These are phyloP conservation scores for Colletotrichum musicola DNA, from an alignment of 2,329 filamentous ascomycete species.

Conservation along the genomic window DNA sequence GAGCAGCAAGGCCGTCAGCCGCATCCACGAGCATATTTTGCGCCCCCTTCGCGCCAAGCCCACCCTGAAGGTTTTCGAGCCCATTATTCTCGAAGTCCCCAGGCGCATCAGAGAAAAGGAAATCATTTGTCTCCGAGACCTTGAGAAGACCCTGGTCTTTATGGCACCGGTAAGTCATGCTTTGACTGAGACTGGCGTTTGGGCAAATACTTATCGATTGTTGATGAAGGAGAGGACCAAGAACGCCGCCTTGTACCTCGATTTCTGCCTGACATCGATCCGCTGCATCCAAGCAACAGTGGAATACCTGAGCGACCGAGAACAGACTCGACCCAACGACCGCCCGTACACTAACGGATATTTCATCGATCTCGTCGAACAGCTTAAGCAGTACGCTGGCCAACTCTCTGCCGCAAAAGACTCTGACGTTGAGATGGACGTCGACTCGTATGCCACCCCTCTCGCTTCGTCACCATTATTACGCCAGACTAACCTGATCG, in stretches of 20 bases:
- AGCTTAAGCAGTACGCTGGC: conserved; percentile 90
- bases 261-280: conserved; percentile 92
- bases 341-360: conserved; percentile 95
- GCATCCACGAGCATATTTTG: conserved; percentile 85
- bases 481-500: conserved; percentile 16
- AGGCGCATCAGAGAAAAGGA: conserved; percentile 84
- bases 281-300: conserved; percentile 91
- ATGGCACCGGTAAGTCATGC: conserved; percentile 90
- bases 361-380: conserved; percentile 95
- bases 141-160: conserved; percentile 93
- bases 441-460: conserved; percentile 65
- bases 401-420: conserved; percentile 83
- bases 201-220: conserved; percentile 77
- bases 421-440: conserved; percentile 70
- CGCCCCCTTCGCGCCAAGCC: conserved; percentile 81
- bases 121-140: conserved; percentile 90
- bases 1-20: conserved; percentile 76
- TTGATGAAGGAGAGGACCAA: conserved; percentile 84
- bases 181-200: conserved; percentile 64
- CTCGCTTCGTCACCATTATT: background rate
- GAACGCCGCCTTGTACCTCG: conserved; percentile 78
- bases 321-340: conserved; percentile 86
- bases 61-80: conserved; percentile 82
- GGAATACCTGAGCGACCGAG: conserved; percentile 85
- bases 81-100: conserved; percentile 82